Evolutionary conservation across 306 rosid species (phyloP).

Genomic region (Purshia tridentata): DNA sequence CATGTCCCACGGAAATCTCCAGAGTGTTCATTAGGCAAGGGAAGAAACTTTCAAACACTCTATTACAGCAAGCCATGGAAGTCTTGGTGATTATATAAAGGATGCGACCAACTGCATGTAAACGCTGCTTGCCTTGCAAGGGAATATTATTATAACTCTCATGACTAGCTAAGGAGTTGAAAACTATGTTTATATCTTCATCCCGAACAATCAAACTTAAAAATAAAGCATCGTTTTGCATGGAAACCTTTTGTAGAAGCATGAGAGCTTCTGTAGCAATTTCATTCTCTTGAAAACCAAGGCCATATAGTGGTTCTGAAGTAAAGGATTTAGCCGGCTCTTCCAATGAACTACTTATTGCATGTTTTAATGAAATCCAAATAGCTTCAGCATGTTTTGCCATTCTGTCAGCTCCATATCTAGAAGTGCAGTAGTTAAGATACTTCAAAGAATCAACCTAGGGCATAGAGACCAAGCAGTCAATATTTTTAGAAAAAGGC

Average conservation of each 20-base stretch:
- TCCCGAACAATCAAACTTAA: constrained; percentile 61
- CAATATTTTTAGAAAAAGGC: background rate
- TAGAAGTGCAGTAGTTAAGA: constrained; percentile 57
- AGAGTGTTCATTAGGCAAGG: constrained; percentile 49
- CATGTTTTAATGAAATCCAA: constrained; percentile 70
- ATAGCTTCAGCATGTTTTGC: constrained; percentile 60
- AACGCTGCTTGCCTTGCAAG: constrained; percentile 57
- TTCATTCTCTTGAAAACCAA: constrained; percentile 64
- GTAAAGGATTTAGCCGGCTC: constrained; percentile 47
- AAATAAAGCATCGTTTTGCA: constrained; percentile 54
- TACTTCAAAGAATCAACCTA: constrained; percentile 94
- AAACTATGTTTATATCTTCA: constrained; percentile 58
- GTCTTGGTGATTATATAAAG: constrained; percentile 54
- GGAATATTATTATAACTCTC: constrained; percentile 51
- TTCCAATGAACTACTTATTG: constrained; percentile 49
- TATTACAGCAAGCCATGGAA: constrained; percentile 64
- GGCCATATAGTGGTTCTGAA: constrained; percentile 46
- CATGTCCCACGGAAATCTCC: constrained; percentile 38
- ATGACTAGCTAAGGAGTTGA: constrained; percentile 50
- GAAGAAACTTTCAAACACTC: constrained; percentile 58
- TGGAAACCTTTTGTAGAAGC: constrained; percentile 66
- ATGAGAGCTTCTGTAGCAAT: constrained; percentile 57
- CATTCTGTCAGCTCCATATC: constrained; percentile 84
- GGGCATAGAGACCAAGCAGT: constrained; percentile 27
- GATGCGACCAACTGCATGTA: constrained; percentile 69